Base-by-base conservation (phyloP, 306 rosid species). In the Pachyrhizus erosus region DNA sequence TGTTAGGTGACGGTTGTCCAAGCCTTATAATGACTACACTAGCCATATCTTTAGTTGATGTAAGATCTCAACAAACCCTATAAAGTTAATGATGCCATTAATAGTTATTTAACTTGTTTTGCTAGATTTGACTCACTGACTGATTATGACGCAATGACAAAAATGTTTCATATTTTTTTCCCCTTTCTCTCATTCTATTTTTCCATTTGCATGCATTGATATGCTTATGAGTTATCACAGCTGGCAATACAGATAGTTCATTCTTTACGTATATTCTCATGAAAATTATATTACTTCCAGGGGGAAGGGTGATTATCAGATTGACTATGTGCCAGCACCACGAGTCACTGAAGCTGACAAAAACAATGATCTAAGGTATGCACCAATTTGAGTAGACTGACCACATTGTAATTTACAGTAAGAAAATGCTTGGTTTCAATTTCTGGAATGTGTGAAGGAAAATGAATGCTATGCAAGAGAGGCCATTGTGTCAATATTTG, bases 281-380 rank as follows among this genome's bases (percentile, higher is more conserved):
- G 20, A 52, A 71, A 31, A 74, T 61, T 43, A 34, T 82, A 66
- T 70, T 83, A 68, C 80, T 75, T 85, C 62, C 77, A 86, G 88
- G 90, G 88, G 90, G 43, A 94, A 90, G 80, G 97, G 99, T 54
- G 99, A 96, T 66, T 96, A 92, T 87, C 93, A 93, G 70, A 91
- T 91, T 70, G 99, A 96, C 70, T 96, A 90, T 85, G 91, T 79
- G 83, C 98, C 99, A 42, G 99, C 98, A 84, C 93, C 92, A 51
- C 87, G 99, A 76, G 72, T 92, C 84, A 93, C 98, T 11, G 99
- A 92, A 87, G 98, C 99, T 52, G 99, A 96, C 93, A 89, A 91
- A 88, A 88, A 67, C 45, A 93, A 92, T 73, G 98, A 96, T 79
- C 84, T 40, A 89, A 92, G 84, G 98, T 96, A 91, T 48, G 91